phyloP scores from a whole-genome alignment of 257 asterid genomes.

The Plantago ovata region DNA sequence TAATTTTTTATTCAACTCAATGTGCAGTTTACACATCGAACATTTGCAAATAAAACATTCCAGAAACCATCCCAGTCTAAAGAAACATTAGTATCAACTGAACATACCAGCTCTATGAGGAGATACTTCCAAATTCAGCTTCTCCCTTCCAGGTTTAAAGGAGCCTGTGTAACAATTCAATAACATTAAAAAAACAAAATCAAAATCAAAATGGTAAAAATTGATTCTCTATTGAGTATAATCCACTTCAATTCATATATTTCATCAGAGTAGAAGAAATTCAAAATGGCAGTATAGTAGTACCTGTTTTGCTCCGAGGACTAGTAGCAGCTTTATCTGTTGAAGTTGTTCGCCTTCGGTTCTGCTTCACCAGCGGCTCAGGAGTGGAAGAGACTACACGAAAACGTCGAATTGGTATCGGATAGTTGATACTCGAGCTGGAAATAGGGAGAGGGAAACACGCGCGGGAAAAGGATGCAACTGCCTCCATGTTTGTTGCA shows the following conservation, averaged over 20 bases:
- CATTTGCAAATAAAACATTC: too few relatives aligned
- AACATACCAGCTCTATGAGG: conserved; percentile 93
- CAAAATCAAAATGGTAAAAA: background rate
- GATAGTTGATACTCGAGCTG: conserved; percentile 18
- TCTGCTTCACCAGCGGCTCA: conserved; percentile 21
- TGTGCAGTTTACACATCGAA: background rate
- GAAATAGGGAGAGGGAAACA: conserved; percentile 17
- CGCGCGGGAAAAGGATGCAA: conserved; percentile 19
- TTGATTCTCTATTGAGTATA: too few relatives aligned
- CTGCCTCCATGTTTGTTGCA: conserved; percentile 28
- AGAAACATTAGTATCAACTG: conserved; percentile 1
- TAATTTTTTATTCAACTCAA: too few relatives aligned
- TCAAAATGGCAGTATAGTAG: background rate
- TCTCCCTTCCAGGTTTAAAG: conserved; percentile 31
- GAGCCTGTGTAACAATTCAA: conserved; percentile 31
- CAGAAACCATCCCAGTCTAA: background rate
- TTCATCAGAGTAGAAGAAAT: conserved; percentile 6
- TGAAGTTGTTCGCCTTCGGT: conserved; percentile 14
- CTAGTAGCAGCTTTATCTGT: conserved; percentile 27
- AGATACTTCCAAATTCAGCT: conserved; percentile 69
- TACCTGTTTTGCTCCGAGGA: conserved; percentile 29
- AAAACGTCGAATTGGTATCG: conserved; percentile 18
- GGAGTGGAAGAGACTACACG: conserved; percentile 21
- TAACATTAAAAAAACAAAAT: background rate
- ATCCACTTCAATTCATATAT: background rate